These are phyloP conservation scores for Citeromyces nyonsensis DNA, from an alignment of 805 yeast species.

Conservation along the genomic window DNA sequence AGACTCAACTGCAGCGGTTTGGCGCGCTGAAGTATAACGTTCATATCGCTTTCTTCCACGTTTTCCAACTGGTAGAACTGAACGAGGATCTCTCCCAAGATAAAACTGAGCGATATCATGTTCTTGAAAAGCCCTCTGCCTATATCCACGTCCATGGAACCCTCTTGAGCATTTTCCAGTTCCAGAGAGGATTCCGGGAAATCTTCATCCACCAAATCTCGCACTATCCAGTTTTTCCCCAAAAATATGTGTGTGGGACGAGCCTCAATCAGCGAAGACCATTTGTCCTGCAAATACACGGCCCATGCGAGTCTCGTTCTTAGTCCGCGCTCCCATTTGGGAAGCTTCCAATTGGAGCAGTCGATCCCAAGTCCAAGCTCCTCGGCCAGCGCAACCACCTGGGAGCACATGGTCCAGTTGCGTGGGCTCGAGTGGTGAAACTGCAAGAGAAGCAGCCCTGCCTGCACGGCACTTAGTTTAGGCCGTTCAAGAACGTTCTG, in stretches of 20 bases:
- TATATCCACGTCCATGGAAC: conserved; percentile 52
- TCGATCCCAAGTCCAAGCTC: conserved; percentile 86
- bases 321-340: conserved; percentile 89
- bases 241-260: conserved; percentile 71
- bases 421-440: conserved; percentile 38
- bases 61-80: conserved; percentile 46
- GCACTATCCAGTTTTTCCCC: conserved; percentile 70
- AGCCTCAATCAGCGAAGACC: conserved; percentile 72
- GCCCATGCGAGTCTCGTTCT: conserved; percentile 93
- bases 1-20: conserved; percentile 66
- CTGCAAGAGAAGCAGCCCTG: conserved; percentile 68
- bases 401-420: conserved; percentile 79
- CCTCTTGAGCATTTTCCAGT: conserved; percentile 23
- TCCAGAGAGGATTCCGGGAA: conserved; percentile 55
- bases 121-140: conserved; percentile 59
- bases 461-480: conserved; percentile 81
- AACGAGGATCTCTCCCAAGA: conserved; percentile 57
- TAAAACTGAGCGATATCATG: conserved; percentile 48
- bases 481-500: conserved; percentile 72
- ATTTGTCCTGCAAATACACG: conserved; percentile 80
- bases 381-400: conserved; percentile 77
- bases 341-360: conserved; percentile 82
- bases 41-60: conserved; percentile 52
- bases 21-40: conserved; percentile 60
- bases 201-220: conserved; percentile 53